These are phyloP conservation scores for Cinnamomum chago DNA, from an alignment of 164 flowering plant species.

Conservation along the genomic window DNA sequence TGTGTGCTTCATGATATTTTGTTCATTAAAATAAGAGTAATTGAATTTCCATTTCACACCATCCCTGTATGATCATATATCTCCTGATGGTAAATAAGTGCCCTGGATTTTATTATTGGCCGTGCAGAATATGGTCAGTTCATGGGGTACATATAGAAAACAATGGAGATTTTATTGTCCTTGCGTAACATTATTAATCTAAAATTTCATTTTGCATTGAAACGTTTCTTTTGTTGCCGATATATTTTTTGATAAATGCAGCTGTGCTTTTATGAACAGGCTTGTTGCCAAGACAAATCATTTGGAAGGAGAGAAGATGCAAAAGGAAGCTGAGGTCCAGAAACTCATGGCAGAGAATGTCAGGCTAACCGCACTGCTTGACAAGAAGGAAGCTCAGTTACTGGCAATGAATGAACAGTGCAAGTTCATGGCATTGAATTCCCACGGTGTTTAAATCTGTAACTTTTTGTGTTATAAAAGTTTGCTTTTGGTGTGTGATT, in stretches of 20 bases:
- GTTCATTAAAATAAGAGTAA: too few relatives aligned
- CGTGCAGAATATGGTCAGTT: too few relatives aligned
- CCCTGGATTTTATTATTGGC: too few relatives aligned
- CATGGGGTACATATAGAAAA: too few relatives aligned
- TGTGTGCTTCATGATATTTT: too few relatives aligned
- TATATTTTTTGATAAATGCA: not conserved
- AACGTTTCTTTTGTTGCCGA: not conserved
- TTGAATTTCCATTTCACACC: too few relatives aligned
- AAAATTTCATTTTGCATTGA: not conserved
- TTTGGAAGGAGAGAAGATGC: constrained; percentile 80
- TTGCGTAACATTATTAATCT: too few relatives aligned
- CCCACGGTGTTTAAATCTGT: not conserved
- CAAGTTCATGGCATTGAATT: constrained; percentile 81
- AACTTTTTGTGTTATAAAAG: too few relatives aligned
- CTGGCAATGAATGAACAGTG: constrained; percentile 97
- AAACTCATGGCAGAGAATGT: constrained; percentile 89
- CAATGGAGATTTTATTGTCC: too few relatives aligned
- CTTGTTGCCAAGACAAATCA: constrained; percentile 73
- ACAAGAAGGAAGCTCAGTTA: constrained; percentile 97
- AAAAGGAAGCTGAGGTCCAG: constrained; percentile 84
- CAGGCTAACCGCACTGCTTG: constrained; percentile 71
- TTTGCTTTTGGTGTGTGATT: not conserved
- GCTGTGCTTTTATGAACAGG: constrained; percentile 37
- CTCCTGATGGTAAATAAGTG: too few relatives aligned
- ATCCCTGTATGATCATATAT: too few relatives aligned